Percentiles rank a stretch among this genome's conserved stretches.
Evolutionary conservation across 495 filamentous ascomycete species (phyloP).

Genomic region (Neurospora sublineolata): DNA sequence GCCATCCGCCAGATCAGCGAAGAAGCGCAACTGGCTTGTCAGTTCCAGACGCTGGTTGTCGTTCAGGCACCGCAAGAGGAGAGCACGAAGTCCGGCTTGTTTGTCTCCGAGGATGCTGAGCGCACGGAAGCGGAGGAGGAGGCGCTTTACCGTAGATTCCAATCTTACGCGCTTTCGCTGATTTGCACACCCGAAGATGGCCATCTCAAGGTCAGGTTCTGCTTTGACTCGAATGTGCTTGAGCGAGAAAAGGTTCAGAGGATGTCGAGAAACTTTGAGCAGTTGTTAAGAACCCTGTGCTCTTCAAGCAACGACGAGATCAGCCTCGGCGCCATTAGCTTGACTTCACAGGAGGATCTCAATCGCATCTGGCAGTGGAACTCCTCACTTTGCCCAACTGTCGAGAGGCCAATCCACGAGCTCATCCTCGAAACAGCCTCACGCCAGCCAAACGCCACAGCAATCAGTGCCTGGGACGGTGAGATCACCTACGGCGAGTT

Average conservation of each 20-base stretch:
- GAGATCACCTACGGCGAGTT: slow-evolving; percentile 45
- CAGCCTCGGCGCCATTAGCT: slow-evolving; percentile 11
- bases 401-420: slow-evolving; percentile 27
- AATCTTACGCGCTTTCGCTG: background rate
- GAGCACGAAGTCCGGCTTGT: background rate
- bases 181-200: background rate
- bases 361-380: slow-evolving; percentile 25
- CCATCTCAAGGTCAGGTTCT: background rate
- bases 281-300: slow-evolving; percentile 1
- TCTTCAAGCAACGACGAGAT: slow-evolving; percentile 2
- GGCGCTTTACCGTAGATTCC: background rate
- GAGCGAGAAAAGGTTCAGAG: slow-evolving; percentile 10
- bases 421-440: slow-evolving; percentile 29
- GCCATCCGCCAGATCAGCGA: slow-evolving; percentile 43
- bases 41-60: slow-evolving; percentile 41
- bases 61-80: background rate
- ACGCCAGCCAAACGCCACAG: slow-evolving; percentile 18
- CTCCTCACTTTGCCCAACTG: slow-evolving; percentile 19
- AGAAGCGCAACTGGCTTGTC: slow-evolving; percentile 44
- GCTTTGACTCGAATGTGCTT: slow-evolving; percentile 18
- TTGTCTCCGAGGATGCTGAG: background rate
- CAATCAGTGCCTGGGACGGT: slow-evolving; percentile 46
- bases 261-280: slow-evolving; percentile 19
- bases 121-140: background rate
- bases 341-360: slow-evolving; percentile 14